These are phyloP conservation scores for Boeremia lycopersici DNA, from an alignment of 2,329 filamentous ascomycete genomes.

Conservation along the genomic window DNA sequence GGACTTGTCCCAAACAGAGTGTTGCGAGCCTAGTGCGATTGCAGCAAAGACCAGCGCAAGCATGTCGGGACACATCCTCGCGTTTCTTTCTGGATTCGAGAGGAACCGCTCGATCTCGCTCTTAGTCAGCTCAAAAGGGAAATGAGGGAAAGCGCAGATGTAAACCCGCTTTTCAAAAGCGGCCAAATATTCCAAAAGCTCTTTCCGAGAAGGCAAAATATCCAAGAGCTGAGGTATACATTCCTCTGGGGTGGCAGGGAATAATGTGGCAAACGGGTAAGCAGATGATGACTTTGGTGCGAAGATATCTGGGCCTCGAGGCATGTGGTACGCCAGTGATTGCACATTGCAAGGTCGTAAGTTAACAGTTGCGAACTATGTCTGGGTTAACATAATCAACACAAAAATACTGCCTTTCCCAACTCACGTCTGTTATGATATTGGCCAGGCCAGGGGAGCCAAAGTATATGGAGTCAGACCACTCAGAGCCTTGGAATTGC, in stretches of 20 bases:
- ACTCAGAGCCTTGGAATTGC: constrained; percentile 49
- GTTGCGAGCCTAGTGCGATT: constrained; percentile 54
- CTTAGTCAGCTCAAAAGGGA: constrained; percentile 51
- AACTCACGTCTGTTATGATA: constrained; percentile 53
- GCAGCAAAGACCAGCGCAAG: constrained; percentile 56
- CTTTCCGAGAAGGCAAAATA: constrained; percentile 48
- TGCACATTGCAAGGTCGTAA: constrained; percentile 39
- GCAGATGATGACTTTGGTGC: constrained; percentile 40
- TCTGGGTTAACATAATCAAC: constrained; percentile 19
- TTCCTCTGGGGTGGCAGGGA: constrained; percentile 43
- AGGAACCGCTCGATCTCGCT: constrained; percentile 55
- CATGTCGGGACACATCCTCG: constrained; percentile 54
- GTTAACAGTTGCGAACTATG: constrained; percentile 52
- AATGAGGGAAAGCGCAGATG: constrained; percentile 53
- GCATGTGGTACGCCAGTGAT: constrained; percentile 53
- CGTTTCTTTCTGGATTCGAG: constrained; percentile 49
- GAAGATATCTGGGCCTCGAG: constrained; percentile 52
- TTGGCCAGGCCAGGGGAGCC: constrained; percentile 56
- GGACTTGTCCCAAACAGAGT: constrained; percentile 52
- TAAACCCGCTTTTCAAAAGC: constrained; percentile 52
- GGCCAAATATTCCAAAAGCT: constrained; percentile 49
- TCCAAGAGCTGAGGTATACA: constrained; percentile 45
- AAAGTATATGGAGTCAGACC: constrained; percentile 56
- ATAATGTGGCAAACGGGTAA: constrained; percentile 55
- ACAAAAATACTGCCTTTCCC: neutral